These are phyloP conservation scores for Calendula officinalis DNA, from an alignment of 129 eudicot genomes.

Conservation along the genomic window DNA sequence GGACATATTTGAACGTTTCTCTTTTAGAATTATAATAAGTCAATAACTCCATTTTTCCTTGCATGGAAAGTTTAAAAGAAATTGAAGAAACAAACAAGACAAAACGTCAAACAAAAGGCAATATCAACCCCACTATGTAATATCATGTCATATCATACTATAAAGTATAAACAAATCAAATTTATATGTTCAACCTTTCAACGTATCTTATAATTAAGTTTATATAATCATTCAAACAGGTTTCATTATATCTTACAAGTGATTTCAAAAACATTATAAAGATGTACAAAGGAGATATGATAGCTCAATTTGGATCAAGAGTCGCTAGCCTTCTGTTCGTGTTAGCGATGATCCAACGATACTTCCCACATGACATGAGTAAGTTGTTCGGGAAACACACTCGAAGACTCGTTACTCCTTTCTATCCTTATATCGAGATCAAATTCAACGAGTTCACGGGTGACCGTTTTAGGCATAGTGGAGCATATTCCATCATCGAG, in stretches of 20 bases:
- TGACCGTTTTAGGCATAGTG: slow-evolving; percentile 31
- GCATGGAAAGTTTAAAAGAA: too few species aligned
- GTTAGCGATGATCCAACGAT: slow-evolving; percentile 32
- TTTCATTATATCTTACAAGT: too few species aligned
- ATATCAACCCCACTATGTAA: neutral
- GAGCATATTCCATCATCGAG: slow-evolving; percentile 39
- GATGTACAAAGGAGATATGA: slow-evolving; percentile 5
- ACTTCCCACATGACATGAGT: slow-evolving; percentile 25
- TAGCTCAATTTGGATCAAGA: slow-evolving; percentile 26
- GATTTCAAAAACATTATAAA: neutral
- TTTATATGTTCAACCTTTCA: neutral
- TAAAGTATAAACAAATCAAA: neutral
- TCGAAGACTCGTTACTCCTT: slow-evolving; percentile 1
- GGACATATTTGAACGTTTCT: too few species aligned
- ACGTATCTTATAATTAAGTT: neutral
- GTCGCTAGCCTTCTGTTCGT: slow-evolving; percentile 36
- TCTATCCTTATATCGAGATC: slow-evolving; percentile 43
- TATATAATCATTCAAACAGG: neutral
- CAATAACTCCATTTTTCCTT: too few species aligned
- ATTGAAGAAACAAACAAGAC: neutral
- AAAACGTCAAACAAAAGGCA: neutral
- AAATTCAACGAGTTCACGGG: slow-evolving; percentile 43
- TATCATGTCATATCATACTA: neutral
- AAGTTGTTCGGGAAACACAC: slow-evolving; percentile 22
- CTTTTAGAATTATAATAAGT: too few species aligned